A percentile compares a stretch with the other conserved stretches of the same genome.
Conservation (phyloP, 2,329 filamentous ascomycete genomes). For the Aureobasidium namibiae region DNA sequence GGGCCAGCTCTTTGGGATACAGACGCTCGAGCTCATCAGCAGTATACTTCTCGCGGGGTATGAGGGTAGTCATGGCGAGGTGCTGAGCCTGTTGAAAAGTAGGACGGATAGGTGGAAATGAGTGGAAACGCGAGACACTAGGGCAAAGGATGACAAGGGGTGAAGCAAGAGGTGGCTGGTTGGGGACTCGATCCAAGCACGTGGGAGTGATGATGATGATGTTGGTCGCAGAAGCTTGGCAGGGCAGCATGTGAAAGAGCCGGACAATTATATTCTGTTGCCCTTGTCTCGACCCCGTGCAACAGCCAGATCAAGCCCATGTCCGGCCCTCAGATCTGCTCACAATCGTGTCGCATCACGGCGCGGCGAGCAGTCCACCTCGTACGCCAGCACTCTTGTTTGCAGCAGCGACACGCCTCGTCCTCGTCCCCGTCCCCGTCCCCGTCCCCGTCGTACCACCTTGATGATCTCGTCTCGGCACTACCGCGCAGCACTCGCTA, state of each 20-base stretch:
- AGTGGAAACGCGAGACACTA: no score
- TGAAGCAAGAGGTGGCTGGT: background rate
- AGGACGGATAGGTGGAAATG: background rate
- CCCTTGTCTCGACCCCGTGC: background rate
- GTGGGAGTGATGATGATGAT: background rate
- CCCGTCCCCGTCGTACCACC: background rate
- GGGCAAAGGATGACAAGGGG: background rate
- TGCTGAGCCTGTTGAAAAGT: background rate
- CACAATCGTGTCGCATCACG: background rate
- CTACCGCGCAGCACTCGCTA: slow-evolving; percentile 8
- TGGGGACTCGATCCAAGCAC: background rate
- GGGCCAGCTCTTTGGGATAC: slow-evolving; percentile 70
- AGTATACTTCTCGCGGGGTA: slow-evolving; percentile 68
- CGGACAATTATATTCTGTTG: background rate
- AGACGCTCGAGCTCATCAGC: slow-evolving; percentile 69
- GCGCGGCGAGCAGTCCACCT: background rate
- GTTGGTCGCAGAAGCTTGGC: background rate
- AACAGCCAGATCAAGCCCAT: background rate
- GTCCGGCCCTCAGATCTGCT: background rate
- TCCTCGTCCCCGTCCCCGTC: background rate
- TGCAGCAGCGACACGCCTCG: background rate
- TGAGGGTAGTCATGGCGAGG: slow-evolving; percentile 65
- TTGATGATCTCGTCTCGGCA: background rate
- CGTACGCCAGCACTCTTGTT: background rate
- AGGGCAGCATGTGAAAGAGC: background rate